These are phyloP conservation scores for Westerdykella sp. DNA, from an alignment of 2,329 filamentous ascomycete genomes.

Conservation along the genomic window DNA sequence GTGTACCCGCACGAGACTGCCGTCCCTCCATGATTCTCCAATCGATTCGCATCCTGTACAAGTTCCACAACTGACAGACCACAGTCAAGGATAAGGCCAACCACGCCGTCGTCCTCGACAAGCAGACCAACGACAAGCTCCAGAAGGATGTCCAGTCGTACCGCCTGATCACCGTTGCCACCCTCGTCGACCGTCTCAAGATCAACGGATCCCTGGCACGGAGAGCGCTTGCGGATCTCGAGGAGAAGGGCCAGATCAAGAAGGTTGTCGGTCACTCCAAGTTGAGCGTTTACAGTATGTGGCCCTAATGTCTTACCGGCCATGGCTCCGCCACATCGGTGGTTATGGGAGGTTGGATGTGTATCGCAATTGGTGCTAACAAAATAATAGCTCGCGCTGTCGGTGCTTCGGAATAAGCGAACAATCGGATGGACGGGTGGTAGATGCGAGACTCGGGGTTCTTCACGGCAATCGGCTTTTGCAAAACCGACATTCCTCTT, in stretches of 20 bases:
- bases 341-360: neutral
- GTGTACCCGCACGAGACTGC: neutral
- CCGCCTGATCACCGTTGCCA: constrained; percentile 97
- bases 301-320: constrained; percentile 4
- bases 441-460: constrained; percentile 20
- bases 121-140: constrained; percentile 94
- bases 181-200: constrained; percentile 99
- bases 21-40: neutral
- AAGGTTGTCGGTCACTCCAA: constrained; percentile 94
- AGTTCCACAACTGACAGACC: constrained; percentile 18
- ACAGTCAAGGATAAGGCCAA: constrained; percentile 99
- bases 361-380: constrained; percentile 12
- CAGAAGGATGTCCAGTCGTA: constrained; percentile 99
- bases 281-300: constrained; percentile 95
- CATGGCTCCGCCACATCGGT: neutral
- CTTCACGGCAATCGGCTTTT: constrained; percentile 21
- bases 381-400: constrained; percentile 30
- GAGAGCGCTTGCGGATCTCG: constrained; percentile 80
- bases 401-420: constrained; percentile 32
- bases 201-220: constrained; percentile 98
- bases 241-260: constrained; percentile 98
- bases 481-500: constrained; percentile 25
- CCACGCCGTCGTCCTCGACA: constrained; percentile 98
- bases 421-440: constrained; percentile 8
- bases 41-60: neutral